phyloP scores from a whole-genome alignment of 352 stramenopile species.

The Pythium brachiatum region DNA sequence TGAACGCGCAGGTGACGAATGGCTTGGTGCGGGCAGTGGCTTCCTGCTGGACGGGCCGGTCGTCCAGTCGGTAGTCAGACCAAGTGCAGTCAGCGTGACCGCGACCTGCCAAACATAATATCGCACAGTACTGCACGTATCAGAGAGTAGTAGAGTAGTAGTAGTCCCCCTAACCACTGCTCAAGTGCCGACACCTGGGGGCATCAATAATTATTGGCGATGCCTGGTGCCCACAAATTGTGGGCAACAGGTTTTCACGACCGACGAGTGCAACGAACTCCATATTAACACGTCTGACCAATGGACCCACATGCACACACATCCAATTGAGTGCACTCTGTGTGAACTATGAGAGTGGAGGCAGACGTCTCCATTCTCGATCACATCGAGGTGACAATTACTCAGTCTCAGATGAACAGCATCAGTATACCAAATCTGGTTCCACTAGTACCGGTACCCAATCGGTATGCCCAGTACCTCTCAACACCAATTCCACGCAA shows the following conservation, averaged over 20 bases:
- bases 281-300: no score
- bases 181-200: background rate
- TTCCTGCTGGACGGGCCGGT: background rate
- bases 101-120: background rate
- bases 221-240: no score
- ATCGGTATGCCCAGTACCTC: background rate
- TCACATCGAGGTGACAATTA: no score
- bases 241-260: no score
- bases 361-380: no score
- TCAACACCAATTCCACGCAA: background rate
- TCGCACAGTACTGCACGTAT: no score
- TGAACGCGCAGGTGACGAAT: background rate
- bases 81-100: background rate
- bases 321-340: no score
- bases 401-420: background rate
- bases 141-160: no score
- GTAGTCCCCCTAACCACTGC: background rate
- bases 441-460: background rate
- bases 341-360: no score
- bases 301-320: no score
- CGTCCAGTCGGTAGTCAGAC: background rate
- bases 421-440: background rate
- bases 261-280: no score
- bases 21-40: background rate
- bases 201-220: slow-evolving; percentile 5